phyloP scores from a whole-genome alignment of 306 rosid genomes.

The Cicer bijugum region DNA sequence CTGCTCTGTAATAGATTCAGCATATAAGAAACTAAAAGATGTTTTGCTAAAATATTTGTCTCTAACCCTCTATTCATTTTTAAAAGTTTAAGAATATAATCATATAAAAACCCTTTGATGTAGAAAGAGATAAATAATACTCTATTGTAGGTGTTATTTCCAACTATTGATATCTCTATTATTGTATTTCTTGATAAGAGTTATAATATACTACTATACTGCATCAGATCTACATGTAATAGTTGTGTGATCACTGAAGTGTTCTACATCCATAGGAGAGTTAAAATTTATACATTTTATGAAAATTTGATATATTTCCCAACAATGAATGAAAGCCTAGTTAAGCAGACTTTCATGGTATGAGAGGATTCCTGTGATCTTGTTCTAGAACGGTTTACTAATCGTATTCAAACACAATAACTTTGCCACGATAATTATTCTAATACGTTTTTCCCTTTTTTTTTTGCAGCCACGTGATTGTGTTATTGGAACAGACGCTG shows the following conservation, averaged over 20 bases:
- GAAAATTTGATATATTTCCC: background rate
- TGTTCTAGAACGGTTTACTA: constrained; percentile 5
- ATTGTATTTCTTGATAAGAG: constrained; percentile 27
- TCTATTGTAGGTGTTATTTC: constrained; percentile 25
- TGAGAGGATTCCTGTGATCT: constrained; percentile 12
- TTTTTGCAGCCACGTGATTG: constrained; percentile 86
- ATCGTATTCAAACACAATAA: constrained; percentile 31
- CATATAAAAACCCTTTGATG: background rate
- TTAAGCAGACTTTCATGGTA: constrained; percentile 34
- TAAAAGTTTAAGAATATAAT: constrained; percentile 12
- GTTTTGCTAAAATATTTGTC: constrained; percentile 12
- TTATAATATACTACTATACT: constrained; percentile 29
- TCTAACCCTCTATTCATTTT: constrained; percentile 7
- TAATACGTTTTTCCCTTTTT: constrained; percentile 24
- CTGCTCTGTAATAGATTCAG: constrained; percentile 15
- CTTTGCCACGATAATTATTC: constrained; percentile 6
- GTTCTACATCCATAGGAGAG: constrained; percentile 12
- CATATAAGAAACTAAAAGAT: constrained; percentile 31
- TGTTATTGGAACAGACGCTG: constrained; percentile 46
- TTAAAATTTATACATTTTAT: background rate
- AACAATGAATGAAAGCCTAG: constrained; percentile 19
- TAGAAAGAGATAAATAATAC: background rate
- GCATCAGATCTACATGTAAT: constrained; percentile 3
- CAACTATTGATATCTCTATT: constrained; percentile 18
- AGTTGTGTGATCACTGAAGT: constrained; percentile 18